Conservation (phyloP, 202 grass and related monocot species). For the Panicum virgatum region DNA sequence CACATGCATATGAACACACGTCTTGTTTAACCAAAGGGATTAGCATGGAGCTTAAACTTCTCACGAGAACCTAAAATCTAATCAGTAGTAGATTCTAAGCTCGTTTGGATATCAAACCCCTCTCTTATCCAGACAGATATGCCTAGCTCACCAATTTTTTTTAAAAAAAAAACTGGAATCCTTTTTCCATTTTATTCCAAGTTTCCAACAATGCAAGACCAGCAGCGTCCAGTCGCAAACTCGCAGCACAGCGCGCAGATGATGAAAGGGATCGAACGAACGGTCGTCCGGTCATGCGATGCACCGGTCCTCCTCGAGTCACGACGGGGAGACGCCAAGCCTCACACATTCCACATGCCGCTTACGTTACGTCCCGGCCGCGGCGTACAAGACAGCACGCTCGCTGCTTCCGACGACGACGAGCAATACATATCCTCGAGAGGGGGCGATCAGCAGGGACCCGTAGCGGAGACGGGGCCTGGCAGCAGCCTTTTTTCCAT, state of each 20-base stretch:
- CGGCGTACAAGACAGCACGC: background rate
- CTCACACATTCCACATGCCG: background rate
- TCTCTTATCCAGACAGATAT: too few relatives aligned
- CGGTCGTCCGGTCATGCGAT: background rate
- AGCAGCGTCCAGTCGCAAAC: background rate
- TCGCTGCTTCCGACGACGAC: background rate
- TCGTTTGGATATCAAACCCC: too few relatives aligned
- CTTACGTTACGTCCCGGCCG: background rate
- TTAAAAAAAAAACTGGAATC: too few relatives aligned
- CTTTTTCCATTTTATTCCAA: too few relatives aligned
- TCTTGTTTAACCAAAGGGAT: too few relatives aligned
- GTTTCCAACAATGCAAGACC: too few relatives aligned
- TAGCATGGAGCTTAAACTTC: too few relatives aligned
- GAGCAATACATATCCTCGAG: background rate
- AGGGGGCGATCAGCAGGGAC: background rate
- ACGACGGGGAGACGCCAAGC: background rate
- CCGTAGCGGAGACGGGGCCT: background rate
- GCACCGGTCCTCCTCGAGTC: background rate
- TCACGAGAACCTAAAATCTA: too few relatives aligned
- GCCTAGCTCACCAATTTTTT: too few relatives aligned
- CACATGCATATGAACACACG: too few relatives aligned
- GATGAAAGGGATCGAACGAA: background rate
- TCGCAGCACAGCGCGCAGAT: background rate
- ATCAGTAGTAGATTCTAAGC: too few relatives aligned
- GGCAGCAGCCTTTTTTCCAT: background rate